Conservation (phyloP, 2,329 filamentous ascomycete species). For the Fusarium albosuccineum region DNA sequence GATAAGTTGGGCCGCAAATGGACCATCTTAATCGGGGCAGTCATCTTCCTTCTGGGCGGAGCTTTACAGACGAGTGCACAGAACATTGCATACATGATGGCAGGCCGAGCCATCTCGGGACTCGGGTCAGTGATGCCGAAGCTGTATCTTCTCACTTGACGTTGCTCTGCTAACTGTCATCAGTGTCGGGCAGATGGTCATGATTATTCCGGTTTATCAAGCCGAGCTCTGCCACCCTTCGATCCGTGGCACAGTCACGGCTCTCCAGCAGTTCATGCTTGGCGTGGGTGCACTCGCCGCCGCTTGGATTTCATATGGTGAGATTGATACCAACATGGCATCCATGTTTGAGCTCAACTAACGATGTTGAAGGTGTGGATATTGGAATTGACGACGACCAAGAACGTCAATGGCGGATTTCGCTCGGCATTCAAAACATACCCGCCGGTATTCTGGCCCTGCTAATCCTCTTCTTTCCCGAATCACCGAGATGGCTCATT, state of each 20-base stretch:
- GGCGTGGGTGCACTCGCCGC: slow-evolving; percentile 77
- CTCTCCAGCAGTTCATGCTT: slow-evolving; percentile 84
- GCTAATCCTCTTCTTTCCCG: slow-evolving; percentile 39
- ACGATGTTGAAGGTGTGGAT: slow-evolving; percentile 72
- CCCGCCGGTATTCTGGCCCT: slow-evolving; percentile 34
- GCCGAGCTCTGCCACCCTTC: slow-evolving; percentile 81
- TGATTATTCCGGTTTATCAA: slow-evolving; percentile 72
- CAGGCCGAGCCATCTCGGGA: slow-evolving; percentile 77
- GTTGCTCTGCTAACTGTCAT: not conserved
- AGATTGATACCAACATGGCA: not conserved
- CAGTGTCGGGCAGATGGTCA: slow-evolving; percentile 42
- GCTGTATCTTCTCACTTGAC: not conserved
- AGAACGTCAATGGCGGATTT: slow-evolving; percentile 37
- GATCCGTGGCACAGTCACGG: slow-evolving; percentile 79
- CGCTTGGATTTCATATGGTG: slow-evolving; percentile 23
- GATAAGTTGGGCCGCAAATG: slow-evolving; percentile 75
- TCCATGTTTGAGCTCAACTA: not conserved
- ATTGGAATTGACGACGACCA: slow-evolving; percentile 62
- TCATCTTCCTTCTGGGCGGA: slow-evolving; percentile 80
- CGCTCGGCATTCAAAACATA: slow-evolving; percentile 33
- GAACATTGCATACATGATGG: slow-evolving; percentile 71
- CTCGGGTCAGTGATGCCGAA: slow-evolving; percentile 53
- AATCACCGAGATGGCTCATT: slow-evolving; percentile 63
- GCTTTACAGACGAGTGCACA: slow-evolving; percentile 77
- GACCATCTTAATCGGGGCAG: slow-evolving; percentile 77